Conservation (phyloP, 352 stramenopile species). For the Phytophthora litchii region DNA sequence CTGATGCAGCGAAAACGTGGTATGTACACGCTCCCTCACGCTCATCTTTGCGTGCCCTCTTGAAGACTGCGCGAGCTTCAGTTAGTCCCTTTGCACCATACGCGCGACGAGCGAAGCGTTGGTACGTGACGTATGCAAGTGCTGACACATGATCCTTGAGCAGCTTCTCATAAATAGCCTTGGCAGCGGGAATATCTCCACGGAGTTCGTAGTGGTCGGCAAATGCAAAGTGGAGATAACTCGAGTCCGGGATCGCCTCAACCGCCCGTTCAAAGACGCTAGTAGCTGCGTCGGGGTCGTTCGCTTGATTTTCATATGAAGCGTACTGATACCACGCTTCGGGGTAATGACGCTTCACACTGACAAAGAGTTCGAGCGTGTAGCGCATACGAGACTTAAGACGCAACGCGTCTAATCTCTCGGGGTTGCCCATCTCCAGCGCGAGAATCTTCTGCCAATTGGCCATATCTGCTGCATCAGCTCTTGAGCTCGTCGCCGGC, state of each 20-base stretch:
- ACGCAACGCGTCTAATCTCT: conserved; percentile 78
- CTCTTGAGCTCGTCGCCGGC: conserved; percentile 38
- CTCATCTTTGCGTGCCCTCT: conserved; percentile 81
- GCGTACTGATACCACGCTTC: conserved; percentile 90
- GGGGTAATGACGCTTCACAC: conserved; percentile 74
- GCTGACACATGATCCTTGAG: conserved; percentile 77
- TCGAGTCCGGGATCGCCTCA: conserved; percentile 84
- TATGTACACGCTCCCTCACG: conserved; percentile 83
- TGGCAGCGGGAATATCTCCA: conserved; percentile 63
- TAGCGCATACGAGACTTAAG: conserved; percentile 84
- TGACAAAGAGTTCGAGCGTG: conserved; percentile 84
- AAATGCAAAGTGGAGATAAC: conserved; percentile 77
- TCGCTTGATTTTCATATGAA: conserved; percentile 77
- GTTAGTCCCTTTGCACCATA: conserved; percentile 75
- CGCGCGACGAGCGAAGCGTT: conserved; percentile 81
- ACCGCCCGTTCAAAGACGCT: conserved; percentile 74
- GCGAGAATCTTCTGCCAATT: conserved; percentile 82
- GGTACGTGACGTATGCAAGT: conserved; percentile 85
- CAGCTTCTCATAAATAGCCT: conserved; percentile 83
- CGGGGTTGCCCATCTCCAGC: conserved; percentile 81
- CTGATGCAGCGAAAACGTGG: conserved; percentile 83
- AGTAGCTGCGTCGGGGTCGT: conserved; percentile 71
- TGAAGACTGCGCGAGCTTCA: conserved; percentile 84
- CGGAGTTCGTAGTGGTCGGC: conserved; percentile 84
- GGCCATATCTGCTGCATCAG: conserved; percentile 59